A percentile compares a stretch with the other conserved stretches of the same genome.
phyloP scores from a whole-genome alignment of 371 early-diverging fungal genomes.

The Blakeslea trispora region DNA sequence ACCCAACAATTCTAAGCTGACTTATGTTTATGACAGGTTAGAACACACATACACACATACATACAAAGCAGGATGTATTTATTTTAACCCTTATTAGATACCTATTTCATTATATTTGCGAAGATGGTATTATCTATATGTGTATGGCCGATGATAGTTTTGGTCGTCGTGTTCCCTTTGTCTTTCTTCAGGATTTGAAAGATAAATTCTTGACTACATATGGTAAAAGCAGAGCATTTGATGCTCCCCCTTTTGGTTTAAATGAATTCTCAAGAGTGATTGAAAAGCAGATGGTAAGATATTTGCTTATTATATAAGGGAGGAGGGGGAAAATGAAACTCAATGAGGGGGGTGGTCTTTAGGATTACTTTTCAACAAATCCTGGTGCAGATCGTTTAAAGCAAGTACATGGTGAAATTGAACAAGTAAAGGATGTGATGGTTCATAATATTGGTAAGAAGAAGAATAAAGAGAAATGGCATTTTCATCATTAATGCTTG shows the following conservation, averaged over 20 bases:
- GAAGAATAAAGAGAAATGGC: background rate
- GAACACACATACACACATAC: background rate
- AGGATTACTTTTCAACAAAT: conserved; percentile 73
- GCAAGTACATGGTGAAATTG: conserved; percentile 88
- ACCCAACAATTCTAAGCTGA: conserved; percentile 84
- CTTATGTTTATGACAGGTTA: conserved; percentile 91
- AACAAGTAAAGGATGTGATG: conserved; percentile 94
- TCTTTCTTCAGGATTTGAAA: conserved; percentile 85
- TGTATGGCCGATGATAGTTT: conserved; percentile 91
- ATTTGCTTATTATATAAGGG: too few relatives aligned
- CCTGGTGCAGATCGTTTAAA: conserved; percentile 77
- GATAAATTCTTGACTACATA: conserved; percentile 65
- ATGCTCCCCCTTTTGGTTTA: conserved; percentile 75
- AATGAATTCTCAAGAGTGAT: conserved; percentile 83
- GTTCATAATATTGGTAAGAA: conserved; percentile 75
- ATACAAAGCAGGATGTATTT: background rate
- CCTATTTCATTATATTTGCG: conserved; percentile 87
- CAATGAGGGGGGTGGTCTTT: background rate
- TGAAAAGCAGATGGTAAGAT: conserved; percentile 74
- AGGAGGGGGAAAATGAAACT: too few relatives aligned
- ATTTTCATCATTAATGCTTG: background rate
- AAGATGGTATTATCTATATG: conserved; percentile 81
- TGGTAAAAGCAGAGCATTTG: conserved; percentile 56
- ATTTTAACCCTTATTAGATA: conserved; percentile 48
- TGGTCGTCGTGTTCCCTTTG: conserved; percentile 88